These are phyloP conservation scores for Melastoma candidum DNA, from an alignment of 441 rosid species.

Conservation along the genomic window DNA sequence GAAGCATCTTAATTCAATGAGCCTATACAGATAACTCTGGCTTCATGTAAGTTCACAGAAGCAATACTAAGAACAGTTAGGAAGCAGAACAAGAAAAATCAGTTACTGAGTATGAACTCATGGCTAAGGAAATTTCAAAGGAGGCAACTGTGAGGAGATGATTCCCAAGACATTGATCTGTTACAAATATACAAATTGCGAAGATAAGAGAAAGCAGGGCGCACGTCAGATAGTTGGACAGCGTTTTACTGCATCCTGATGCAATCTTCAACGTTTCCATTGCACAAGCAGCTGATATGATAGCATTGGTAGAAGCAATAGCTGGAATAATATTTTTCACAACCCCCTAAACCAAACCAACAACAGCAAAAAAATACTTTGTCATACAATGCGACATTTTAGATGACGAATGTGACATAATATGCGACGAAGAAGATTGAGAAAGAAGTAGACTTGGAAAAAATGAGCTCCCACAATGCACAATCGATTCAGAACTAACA, in stretches of 20 bases:
- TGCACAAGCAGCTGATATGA: slow-evolving; percentile 81
- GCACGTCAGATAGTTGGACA: slow-evolving; percentile 73
- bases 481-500: too few relatives aligned
- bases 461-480: too few relatives aligned
- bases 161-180: neutral
- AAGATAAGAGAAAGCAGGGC: slow-evolving; percentile 16
- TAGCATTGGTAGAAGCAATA: slow-evolving; percentile 94
- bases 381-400: neutral
- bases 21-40: too few relatives aligned
- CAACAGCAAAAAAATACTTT: neutral
- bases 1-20: too few relatives aligned
- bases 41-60: too few relatives aligned
- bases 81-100: neutral
- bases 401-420: neutral
- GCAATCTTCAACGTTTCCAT: slow-evolving; percentile 89
- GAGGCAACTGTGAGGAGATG: slow-evolving; percentile 2
- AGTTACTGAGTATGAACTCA: too few relatives aligned
- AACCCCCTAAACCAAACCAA: slow-evolving; percentile 53
- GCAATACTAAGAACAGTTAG: neutral
- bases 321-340: slow-evolving; percentile 96
- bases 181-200: slow-evolving; percentile 2
- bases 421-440: neutral
- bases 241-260: slow-evolving; percentile 90
- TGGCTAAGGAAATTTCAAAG: too few relatives aligned
- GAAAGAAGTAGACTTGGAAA: too few relatives aligned